Percentiles rank a stretch among this genome's conserved stretches.
Conservation (phyloP, 1,284 basidiomycete genomes). For the Moesziomyces globuligerus region DNA sequence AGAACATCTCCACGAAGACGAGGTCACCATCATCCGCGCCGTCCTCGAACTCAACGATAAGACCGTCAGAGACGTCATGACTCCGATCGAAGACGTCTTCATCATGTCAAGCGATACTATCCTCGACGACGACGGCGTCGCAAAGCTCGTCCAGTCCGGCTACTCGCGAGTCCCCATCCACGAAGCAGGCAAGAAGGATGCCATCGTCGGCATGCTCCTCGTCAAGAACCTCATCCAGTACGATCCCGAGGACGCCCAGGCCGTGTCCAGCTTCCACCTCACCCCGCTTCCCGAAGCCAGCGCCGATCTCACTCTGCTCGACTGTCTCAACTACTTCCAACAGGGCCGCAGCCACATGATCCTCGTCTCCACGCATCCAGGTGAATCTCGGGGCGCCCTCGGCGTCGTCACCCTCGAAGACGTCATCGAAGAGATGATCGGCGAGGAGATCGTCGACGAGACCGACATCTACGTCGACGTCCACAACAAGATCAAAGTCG, state of each 20-base stretch:
- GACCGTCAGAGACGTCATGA: slow-evolving; percentile 77
- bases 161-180: slow-evolving; percentile 95
- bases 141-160: slow-evolving; percentile 74
- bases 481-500: slow-evolving; percentile 61
- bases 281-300: slow-evolving; percentile 87
- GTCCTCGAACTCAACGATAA: slow-evolving; percentile 69
- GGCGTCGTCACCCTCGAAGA: slow-evolving; percentile 70
- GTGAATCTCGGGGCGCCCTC: slow-evolving; percentile 77
- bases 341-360: slow-evolving; percentile 93
- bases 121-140: slow-evolving; percentile 80
- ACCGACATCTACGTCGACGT: slow-evolving; percentile 66
- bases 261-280: slow-evolving; percentile 73
- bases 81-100: slow-evolving; percentile 76
- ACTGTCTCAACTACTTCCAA: slow-evolving; percentile 73
- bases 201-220: slow-evolving; percentile 87
- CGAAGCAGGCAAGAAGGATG: slow-evolving; percentile 77
- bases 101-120: slow-evolving; percentile 80
- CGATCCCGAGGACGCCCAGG: slow-evolving; percentile 81
- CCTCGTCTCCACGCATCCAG: slow-evolving; percentile 84
- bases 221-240: slow-evolving; percentile 81
- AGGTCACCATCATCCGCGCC: slow-evolving; percentile 75
- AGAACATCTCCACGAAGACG: slow-evolving; percentile 82
- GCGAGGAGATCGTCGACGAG: slow-evolving; percentile 66
- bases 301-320: slow-evolving; percentile 77
- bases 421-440: slow-evolving; percentile 73